phyloP scores from a whole-genome alignment of 805 yeast genomes.

The Saccharomycopsis sp. region DNA sequence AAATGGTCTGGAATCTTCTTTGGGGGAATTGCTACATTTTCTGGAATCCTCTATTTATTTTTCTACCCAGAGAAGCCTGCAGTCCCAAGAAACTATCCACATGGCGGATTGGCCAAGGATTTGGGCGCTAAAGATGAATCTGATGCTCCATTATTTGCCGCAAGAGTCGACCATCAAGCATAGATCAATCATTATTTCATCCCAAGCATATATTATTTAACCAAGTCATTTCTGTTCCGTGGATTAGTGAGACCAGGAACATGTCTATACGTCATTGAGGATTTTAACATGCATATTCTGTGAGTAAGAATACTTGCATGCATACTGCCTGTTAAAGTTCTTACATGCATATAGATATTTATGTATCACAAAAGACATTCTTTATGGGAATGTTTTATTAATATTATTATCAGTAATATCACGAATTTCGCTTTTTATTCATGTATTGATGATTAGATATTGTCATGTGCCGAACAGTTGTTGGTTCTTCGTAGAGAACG shows the following conservation, averaged over 20 bases:
- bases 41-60: conserved; percentile 42
- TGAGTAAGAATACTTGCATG: too few relatives aligned
- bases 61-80: conserved; percentile 63
- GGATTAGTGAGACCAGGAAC: background rate
- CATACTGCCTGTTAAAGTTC: too few relatives aligned
- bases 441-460: too few relatives aligned
- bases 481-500: too few relatives aligned
- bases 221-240: background rate
- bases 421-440: too few relatives aligned
- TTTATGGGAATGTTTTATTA: background rate
- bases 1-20: conserved; percentile 52
- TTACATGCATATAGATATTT: background rate
- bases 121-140: conserved; percentile 57
- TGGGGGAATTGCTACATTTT: conserved; percentile 35
- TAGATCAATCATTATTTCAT: background rate
- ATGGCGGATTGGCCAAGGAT: conserved; percentile 66
- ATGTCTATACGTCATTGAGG: too few relatives aligned
- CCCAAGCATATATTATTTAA: background rate
- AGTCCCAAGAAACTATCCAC: conserved; percentile 68
- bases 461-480: too few relatives aligned
- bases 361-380: background rate
- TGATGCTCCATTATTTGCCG: conserved; percentile 33
- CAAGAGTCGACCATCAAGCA: conserved; percentile 35
- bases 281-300: too few relatives aligned
- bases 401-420: background rate